Percentiles rank a stretch among this genome's conserved stretches.
phyloP scores from a whole-genome alignment of 306 rosid species.

The Glycine tomentella region DNA sequence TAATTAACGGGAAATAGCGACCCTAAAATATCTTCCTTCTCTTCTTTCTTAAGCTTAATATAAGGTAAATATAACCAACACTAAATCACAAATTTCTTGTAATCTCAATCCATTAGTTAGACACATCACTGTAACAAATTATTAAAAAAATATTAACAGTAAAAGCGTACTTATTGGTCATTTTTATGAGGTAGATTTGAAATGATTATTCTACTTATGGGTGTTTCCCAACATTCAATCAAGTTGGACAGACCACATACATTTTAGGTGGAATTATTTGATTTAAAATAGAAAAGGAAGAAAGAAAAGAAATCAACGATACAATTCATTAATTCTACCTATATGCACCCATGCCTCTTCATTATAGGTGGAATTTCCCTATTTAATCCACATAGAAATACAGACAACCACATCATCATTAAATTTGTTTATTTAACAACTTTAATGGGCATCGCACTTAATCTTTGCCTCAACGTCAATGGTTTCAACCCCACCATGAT shows the following conservation, averaged over 20 bases:
- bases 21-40: too few relatives aligned
- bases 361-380: constrained; percentile 40
- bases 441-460: constrained; percentile 56
- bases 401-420: constrained; percentile 31
- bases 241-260: not conserved
- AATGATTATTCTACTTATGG: not conserved
- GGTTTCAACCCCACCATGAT: constrained; percentile 53
- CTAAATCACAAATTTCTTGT: not conserved
- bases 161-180: constrained; percentile 5
- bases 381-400: constrained; percentile 38
- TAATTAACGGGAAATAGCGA: too few relatives aligned
- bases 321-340: not conserved
- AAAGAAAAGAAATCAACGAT: not conserved
- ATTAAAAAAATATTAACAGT: constrained; percentile 16
- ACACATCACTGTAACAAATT: not conserved
- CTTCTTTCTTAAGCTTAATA: too few relatives aligned
- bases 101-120: not conserved
- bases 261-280: not conserved
- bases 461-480: constrained; percentile 46
- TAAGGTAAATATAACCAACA: not conserved
- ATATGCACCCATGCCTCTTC: not conserved
- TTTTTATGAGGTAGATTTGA: not conserved
- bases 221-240: constrained; percentile 15
- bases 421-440: constrained; percentile 4
- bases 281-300: not conserved